A percentile compares a stretch with the other conserved stretches of the same genome.
phyloP scores from a whole-genome alignment of 306 rosid genomes.

The Inga laurina region DNA sequence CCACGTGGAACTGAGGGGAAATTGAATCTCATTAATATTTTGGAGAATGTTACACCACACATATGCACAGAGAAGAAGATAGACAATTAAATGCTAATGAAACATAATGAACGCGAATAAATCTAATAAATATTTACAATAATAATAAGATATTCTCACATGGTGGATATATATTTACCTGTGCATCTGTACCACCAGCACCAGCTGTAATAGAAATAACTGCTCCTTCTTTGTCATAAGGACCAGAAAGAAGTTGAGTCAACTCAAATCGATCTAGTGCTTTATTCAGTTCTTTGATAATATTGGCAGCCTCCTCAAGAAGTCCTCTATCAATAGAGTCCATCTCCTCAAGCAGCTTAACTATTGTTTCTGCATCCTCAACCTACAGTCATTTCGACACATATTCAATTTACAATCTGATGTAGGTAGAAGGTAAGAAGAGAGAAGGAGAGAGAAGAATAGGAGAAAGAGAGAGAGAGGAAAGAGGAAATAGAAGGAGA shows the following conservation, averaged over 20 bases:
- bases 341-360: conserved; percentile 87
- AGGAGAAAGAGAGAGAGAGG: background rate
- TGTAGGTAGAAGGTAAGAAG: background rate
- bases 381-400: conserved; percentile 53
- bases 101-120: background rate
- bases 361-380: conserved; percentile 93
- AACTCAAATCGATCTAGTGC: conserved; percentile 83
- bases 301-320: conserved; percentile 83
- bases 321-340: conserved; percentile 75
- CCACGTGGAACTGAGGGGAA: no score
- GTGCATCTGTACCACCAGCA: conserved; percentile 99
- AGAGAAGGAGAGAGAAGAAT: background rate
- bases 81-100: background rate
- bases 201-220: conserved; percentile 85
- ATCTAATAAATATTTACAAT: background rate
- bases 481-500: background rate
- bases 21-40: no score
- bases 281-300: conserved; percentile 78
- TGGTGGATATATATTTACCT: conserved; percentile 53
- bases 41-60: background rate
- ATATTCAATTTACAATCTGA: conserved; percentile 4
- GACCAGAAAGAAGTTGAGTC: conserved; percentile 95
- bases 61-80: background rate
- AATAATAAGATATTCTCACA: background rate
- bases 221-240: conserved; percentile 95